phyloP scores from a whole-genome alignment of 768 basidiomycete species.

The Boletellus sp. region DNA sequence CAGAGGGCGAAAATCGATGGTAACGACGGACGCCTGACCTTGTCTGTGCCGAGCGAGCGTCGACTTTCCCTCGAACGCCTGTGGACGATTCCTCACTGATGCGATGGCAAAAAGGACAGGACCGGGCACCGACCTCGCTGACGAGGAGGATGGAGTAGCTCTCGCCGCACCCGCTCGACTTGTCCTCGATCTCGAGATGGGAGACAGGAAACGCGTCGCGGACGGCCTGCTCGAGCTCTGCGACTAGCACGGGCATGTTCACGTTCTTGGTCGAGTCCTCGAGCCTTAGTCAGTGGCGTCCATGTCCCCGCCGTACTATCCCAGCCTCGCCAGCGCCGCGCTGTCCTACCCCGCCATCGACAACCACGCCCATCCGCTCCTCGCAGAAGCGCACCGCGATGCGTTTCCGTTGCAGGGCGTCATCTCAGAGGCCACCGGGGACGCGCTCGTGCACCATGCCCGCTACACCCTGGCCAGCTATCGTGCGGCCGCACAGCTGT shows the following conservation, averaged over 20 bases:
- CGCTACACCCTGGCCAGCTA: slow-evolving; percentile 54
- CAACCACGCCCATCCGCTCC: slow-evolving; percentile 76
- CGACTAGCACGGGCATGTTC: slow-evolving; percentile 52
- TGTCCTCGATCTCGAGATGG: slow-evolving; percentile 72
- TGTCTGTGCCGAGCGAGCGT: slow-evolving; percentile 74
- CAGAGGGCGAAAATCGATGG: not conserved
- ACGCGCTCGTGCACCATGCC: slow-evolving; percentile 49
- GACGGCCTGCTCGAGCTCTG: slow-evolving; percentile 59
- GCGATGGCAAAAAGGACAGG: not conserved
- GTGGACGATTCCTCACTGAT: slow-evolving; percentile 1
- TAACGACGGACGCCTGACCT: slow-evolving; percentile 41
- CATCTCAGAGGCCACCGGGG: slow-evolving; percentile 59
- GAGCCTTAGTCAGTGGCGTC: not conserved
- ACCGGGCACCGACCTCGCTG: slow-evolving; percentile 52
- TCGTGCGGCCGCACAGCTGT: slow-evolving; percentile 55
- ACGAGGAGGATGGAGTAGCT: slow-evolving; percentile 73
- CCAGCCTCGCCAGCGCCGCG: slow-evolving; percentile 14
- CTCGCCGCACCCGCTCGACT: slow-evolving; percentile 78
- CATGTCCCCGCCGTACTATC: slow-evolving; percentile 16
- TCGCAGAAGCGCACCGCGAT: slow-evolving; percentile 43
- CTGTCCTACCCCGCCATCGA: slow-evolving; percentile 58
- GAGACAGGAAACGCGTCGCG: slow-evolving; percentile 58
- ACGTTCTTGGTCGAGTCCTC: not conserved
- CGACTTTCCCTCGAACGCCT: slow-evolving; percentile 76
- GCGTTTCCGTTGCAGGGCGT: slow-evolving; percentile 58